A percentile compares a stretch with the other conserved stretches of the same genome.
Evolutionary conservation across 2,329 filamentous ascomycete genomes (phyloP).

Genomic region (Colletotrichum simmondsii): DNA sequence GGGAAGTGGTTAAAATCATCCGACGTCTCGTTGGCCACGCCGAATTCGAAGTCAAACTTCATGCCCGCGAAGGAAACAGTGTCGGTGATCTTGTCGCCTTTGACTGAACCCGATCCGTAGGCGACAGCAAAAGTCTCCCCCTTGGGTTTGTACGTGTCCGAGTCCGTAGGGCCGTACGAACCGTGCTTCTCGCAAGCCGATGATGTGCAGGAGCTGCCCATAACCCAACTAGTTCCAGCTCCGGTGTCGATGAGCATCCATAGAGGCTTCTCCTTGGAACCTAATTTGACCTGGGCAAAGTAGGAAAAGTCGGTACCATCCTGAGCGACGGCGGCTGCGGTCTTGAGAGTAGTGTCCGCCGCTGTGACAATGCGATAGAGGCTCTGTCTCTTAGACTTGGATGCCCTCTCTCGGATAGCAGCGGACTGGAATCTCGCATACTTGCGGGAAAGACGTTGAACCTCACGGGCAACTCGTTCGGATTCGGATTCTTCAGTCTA

Average conservation of each 20-base stretch:
- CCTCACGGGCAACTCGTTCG: slow-evolving; percentile 50
- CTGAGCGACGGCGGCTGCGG: slow-evolving; percentile 68
- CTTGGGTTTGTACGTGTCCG: slow-evolving; percentile 68
- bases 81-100: slow-evolving; percentile 74
- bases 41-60: slow-evolving; percentile 74
- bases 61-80: slow-evolving; percentile 74
- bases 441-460: slow-evolving; percentile 52
- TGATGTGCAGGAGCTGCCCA: slow-evolving; percentile 75
- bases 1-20: slow-evolving; percentile 81
- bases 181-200: slow-evolving; percentile 76
- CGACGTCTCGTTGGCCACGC: slow-evolving; percentile 77
- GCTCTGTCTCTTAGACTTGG: slow-evolving; percentile 52
- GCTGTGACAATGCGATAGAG: slow-evolving; percentile 60
- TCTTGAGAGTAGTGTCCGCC: slow-evolving; percentile 53
- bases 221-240: slow-evolving; percentile 84
- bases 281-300: slow-evolving; percentile 68
- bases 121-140: slow-evolving; percentile 69
- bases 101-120: slow-evolving; percentile 83
- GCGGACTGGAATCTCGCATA: slow-evolving; percentile 43
- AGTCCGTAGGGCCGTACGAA: slow-evolving; percentile 74
- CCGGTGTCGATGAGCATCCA: slow-evolving; percentile 76
- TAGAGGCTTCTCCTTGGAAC: slow-evolving; percentile 63
- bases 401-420: slow-evolving; percentile 34
- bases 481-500: slow-evolving; percentile 47
- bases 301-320: slow-evolving; percentile 76